Conservation (phyloP, 805 yeast species). For the Kodamaea kakaduensis region DNA sequence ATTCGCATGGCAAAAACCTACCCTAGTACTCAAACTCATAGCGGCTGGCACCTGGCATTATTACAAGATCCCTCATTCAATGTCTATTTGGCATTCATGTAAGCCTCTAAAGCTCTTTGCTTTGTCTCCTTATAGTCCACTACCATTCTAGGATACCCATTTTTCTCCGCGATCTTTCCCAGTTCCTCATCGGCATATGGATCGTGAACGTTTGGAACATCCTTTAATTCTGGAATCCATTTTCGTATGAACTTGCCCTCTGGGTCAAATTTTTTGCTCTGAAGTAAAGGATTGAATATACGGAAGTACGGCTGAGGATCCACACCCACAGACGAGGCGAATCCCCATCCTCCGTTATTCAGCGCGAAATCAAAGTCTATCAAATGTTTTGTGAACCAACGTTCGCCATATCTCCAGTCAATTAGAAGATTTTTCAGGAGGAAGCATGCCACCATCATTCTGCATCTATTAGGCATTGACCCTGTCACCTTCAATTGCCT, state of each 20-base stretch:
- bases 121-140: conserved; percentile 40
- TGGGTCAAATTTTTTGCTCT: conserved; percentile 47
- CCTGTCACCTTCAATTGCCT: conserved; percentile 49
- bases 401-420: conserved; percentile 56
- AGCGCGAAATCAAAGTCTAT: conserved; percentile 53
- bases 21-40: no score
- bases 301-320: conserved; percentile 58
- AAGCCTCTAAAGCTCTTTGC: conserved; percentile 40
- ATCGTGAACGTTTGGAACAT: conserved; percentile 28
- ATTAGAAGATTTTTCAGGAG: conserved; percentile 46
- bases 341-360: conserved; percentile 59
- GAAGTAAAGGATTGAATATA: conserved; percentile 50
- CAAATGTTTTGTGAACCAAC: conserved; percentile 45
- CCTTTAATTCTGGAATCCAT: conserved; percentile 48
- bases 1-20: no score
- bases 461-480: conserved; percentile 49
- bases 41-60: no score
- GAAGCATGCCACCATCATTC: conserved; percentile 53
- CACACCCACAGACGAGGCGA: conserved; percentile 48
- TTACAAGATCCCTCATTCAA: no score
- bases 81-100: conserved; percentile 28
- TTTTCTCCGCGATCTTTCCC: conserved; percentile 18
- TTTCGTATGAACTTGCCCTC: conserved; percentile 42
- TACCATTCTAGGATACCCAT: conserved; percentile 43
- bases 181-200: conserved; percentile 25